A percentile compares a stretch with the other conserved stretches of the same genome.
Conservation (phyloP, 2,329 filamentous ascomycete species). For the Colletotrichum endophyticum region DNA sequence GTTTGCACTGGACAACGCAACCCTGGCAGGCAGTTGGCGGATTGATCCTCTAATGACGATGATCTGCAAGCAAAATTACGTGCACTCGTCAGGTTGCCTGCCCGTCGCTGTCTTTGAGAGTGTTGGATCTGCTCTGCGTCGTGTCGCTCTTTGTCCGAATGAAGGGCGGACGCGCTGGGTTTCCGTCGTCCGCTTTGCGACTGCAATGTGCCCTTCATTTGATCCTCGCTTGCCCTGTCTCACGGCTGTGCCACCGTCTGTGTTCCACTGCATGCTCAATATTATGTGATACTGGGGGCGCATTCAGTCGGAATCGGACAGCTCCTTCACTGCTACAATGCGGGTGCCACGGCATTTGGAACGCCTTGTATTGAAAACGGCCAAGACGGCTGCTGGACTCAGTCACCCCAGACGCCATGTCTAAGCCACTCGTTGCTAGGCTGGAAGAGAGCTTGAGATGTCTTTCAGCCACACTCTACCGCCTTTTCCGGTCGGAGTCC, state of each 20-base stretch:
- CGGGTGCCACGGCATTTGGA: neutral
- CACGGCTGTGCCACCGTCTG: neutral
- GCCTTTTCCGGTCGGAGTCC: neutral
- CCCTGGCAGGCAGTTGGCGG: neutral
- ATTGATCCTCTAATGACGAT: neutral
- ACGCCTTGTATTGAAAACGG: neutral
- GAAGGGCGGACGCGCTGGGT: neutral
- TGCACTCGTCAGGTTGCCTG: neutral
- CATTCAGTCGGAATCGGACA: neutral
- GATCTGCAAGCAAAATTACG: slow-evolving; percentile 1
- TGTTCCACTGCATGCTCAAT: neutral
- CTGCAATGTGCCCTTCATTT: neutral
- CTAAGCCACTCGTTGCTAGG: neutral
- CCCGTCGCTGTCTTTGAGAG: neutral
- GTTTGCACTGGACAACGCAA: neutral
- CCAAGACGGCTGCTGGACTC: neutral
- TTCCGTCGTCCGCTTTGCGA: neutral
- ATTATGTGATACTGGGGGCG: neutral
- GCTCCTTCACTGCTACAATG: neutral
- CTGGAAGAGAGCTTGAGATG: neutral
- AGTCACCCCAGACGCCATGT: neutral
- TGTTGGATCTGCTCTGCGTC: neutral
- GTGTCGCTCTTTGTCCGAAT: neutral
- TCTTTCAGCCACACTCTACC: neutral
- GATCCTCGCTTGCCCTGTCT: neutral